Base-by-base conservation (phyloP, 1,139 yeast genomes). In the Citeromyces hawaiiensis region DNA sequence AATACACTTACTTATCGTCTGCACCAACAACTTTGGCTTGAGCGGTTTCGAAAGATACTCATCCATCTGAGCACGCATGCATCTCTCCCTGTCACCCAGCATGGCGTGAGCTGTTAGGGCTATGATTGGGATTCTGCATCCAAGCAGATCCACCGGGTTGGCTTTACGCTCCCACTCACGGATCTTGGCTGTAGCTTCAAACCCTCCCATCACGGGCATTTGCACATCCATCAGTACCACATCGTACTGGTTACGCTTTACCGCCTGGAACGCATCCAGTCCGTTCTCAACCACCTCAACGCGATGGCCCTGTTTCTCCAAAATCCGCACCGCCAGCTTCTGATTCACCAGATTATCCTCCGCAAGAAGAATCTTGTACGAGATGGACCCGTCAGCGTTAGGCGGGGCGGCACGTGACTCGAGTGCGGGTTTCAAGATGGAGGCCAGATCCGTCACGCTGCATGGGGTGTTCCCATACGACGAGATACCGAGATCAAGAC, bases 21-120 rank as follows among this genome's bases (percentile, higher is more conserved):
- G 94, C 57, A 83, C 77, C 52, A 83, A 64, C 45, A 83, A 63
- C 46, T 82, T 79, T 2, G 94, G 94, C 55, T 83, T 85, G 56
- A 85, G 66, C 1, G 95, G 95, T 55, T 85, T 85, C 14, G 91
- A 79, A 38, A 85, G 74, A 55, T 85, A 85, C 54, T 83, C 94
- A 56, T 85, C 95, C 94, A 85, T 85, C 43, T 87, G 94, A 37
- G 87, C 86, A 43, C 83, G 83, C 58, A 83, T 66, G 42, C 94
- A 83, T 49, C 83, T 71, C 56, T 83, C 94, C 43, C 94, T 65
- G 57, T 85, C 95, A 35, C 93, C 93, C 63, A 83, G 67, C 94
- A 83, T 83, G 4, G 94, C 94, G 56, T 85, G 94, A 0, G 94
- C 95, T 0, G 95, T 85, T 42, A 85, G 65, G 1, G 95, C 94